phyloP scores from a whole-genome alignment of 1,139 yeast species.

The Sugiyamaella castrensis region DNA sequence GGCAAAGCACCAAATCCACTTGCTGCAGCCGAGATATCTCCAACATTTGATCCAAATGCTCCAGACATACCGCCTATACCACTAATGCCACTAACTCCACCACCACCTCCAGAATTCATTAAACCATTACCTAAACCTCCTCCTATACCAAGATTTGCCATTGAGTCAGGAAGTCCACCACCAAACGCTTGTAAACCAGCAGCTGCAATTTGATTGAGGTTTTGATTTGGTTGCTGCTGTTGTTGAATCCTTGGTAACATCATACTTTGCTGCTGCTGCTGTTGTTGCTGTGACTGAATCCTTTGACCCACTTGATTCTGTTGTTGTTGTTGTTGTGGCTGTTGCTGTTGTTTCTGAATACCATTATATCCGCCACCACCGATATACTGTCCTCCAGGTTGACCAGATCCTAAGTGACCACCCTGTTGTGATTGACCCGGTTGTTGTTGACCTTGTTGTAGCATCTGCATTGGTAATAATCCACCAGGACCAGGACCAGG shows the following conservation, averaged over 20 bases:
- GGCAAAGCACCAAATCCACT: no score
- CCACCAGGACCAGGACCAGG: conserved; percentile 6
- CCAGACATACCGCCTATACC: not conserved
- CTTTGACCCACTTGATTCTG: no score
- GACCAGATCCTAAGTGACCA: no score
- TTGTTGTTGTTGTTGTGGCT: not conserved
- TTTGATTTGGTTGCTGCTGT: conserved; percentile 2
- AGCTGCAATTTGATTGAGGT: conserved; percentile 9
- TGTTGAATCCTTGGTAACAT: conserved; percentile 8
- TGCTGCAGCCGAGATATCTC: not conserved
- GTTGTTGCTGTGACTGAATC: conserved; percentile 2
- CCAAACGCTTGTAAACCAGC: conserved; percentile 9
- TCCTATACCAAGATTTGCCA: not conserved
- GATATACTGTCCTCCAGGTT: no score
- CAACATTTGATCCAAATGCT: not conserved
- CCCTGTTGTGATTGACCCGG: no score
- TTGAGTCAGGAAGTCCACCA: not conserved
- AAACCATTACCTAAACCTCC: conserved; percentile 11
- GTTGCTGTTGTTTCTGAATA: conserved; percentile 1
- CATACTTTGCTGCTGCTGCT: not conserved
- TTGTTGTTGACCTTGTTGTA: conserved; percentile 4
- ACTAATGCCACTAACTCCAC: not conserved
- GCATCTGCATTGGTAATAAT: conserved; percentile 8
- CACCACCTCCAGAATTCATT: not conserved
- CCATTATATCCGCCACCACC: no score